Evolutionary conservation across 768 basidiomycete species (phyloP).

Genomic region (Boletus bicolor): DNA sequence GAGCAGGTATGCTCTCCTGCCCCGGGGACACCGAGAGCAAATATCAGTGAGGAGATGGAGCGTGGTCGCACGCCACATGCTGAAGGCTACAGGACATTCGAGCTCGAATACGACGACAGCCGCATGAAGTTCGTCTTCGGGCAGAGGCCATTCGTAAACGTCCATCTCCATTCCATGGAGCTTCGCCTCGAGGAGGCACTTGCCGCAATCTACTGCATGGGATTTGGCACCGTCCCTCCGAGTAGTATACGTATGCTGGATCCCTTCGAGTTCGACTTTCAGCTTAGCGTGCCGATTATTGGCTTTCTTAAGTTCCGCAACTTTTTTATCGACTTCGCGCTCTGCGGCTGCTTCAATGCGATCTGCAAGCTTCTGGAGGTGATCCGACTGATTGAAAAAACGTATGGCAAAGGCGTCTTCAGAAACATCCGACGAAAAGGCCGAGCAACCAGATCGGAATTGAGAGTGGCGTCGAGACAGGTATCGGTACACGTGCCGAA

Average conservation of each 20-base stretch:
- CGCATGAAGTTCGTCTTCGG: constrained; percentile 19
- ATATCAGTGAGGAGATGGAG: constrained; percentile 34
- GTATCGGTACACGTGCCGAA: constrained; percentile 29
- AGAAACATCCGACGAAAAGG: constrained; percentile 30
- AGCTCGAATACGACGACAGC: constrained; percentile 42
- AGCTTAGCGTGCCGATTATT: constrained; percentile 12
- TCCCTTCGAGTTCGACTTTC: background rate
- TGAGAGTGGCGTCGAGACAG: constrained; percentile 27
- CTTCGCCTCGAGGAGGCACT: constrained; percentile 23
- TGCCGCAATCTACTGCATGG: background rate
- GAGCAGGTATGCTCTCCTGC: background rate
- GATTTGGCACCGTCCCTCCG: too few relatives aligned
- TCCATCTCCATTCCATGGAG: constrained; percentile 25
- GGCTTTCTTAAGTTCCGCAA: constrained; percentile 22
- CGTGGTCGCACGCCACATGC: constrained; percentile 34
- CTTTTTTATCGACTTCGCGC: constrained; percentile 16
- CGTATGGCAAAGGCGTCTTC: constrained; percentile 32
- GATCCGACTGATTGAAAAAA: constrained; percentile 26
- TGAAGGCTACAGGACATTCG: constrained; percentile 33
- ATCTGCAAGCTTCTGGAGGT: constrained; percentile 20
- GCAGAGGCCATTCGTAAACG: constrained; percentile 47
- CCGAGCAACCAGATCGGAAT: constrained; percentile 20
- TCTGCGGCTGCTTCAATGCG: constrained; percentile 31
- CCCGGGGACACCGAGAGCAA: constrained; percentile 13
- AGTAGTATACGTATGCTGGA: background rate